Evolutionary conservation across 2,329 filamentous ascomycete genomes (phyloP), one percentile per base, ranked within the genome.

Genomic region (Exophiala dermatitidis): DNA sequence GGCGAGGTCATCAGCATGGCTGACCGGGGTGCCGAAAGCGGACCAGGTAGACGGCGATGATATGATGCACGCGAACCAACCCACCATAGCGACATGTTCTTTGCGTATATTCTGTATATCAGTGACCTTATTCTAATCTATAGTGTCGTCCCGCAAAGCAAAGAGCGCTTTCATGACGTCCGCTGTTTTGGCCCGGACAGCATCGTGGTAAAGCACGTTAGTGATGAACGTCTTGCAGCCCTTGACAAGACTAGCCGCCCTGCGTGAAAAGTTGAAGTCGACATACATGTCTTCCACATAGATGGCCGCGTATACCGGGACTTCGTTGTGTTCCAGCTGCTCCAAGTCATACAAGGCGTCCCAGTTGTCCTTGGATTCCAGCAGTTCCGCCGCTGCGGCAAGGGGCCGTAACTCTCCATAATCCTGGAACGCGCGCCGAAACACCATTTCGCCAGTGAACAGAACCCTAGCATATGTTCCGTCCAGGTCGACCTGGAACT

Each of bases 251-350:
- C 72, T 73, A 6, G 88, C 88, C 10, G 89, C 94, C 62, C 86
- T 81, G 62, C 80, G 77, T 5, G 87, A 85, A 50, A 90, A 72
- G 4, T 81, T 81, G 61, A 81, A 86, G 65, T 94, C 86, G 31
- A 97, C 90, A 64, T 94, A 96, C 87, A 96, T 93, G 66, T 95
- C 90, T 58, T 95, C 85, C 3, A 88, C 68, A 62, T 86, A 97
- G 1, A 82, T 85, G 0, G 87, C 88, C 1, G 90, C 86, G 65
- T 93, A 96, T 0, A 95, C 82, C 0, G 91, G 90, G 0, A 96
- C 88, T 54, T 83, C 76, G 64, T 96, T 96, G 63, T 77, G 79
- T 12, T 77, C 78, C 45, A 96, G 74, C 68, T 87, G 84, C 49
- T 80, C 78, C 57, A 81, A 74, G 64, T 95, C 81, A 67, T 95